Base-by-base conservation (phyloP, 164 flowering plant genomes). In the Chimonanthus praecox region DNA sequence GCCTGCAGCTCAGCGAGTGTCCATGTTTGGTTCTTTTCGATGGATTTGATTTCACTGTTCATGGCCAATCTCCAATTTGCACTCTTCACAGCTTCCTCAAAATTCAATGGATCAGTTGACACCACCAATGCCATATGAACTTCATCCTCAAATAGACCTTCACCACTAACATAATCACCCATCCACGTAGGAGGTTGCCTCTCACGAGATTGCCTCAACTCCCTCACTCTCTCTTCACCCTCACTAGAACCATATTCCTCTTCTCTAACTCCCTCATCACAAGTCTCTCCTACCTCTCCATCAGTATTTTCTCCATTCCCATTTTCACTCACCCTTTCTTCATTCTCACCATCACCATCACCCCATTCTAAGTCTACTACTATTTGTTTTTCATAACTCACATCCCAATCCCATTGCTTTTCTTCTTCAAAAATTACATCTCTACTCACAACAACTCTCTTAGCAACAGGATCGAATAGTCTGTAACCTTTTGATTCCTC, bases 21-120 rank as follows among this genome's bases (percentile, higher is more conserved):
- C 76, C 72, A 74, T 47, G 76, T 74, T 48, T 60, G 47, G 64
- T 47, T 49, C 74, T n/a, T n/a, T n/a, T n/a, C n/a, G n/a, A n/a
- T n/a, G n/a, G n/a, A n/a, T n/a, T n/a, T n/a, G n/a, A n/a, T n/a
- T n/a, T n/a, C n/a, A n/a, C n/a, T n/a, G n/a, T n/a, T n/a, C n/a
- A n/a, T n/a, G n/a, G n/a, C n/a, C n/a, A n/a, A n/a, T n/a, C n/a
- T n/a, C n/a, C n/a, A n/a, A n/a, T n/a, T n/a, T n/a, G n/a, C n/a
- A n/a, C n/a, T n/a, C n/a, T n/a, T n/a, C n/a, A n/a, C n/a, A n/a
- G n/a, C n/a, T n/a, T n/a, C n/a, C n/a, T n/a, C n/a, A n/a, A n/a
- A n/a, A n/a, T n/a, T n/a, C n/a, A n/a, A n/a, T n/a, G n/a, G n/a
- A n/a, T n/a, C n/a, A n/a, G n/a, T n/a, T n/a, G n/a, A n/a, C n/a